Conservation (phyloP, 2,329 filamentous ascomycete species). For the Chaetomium sp. region DNA sequence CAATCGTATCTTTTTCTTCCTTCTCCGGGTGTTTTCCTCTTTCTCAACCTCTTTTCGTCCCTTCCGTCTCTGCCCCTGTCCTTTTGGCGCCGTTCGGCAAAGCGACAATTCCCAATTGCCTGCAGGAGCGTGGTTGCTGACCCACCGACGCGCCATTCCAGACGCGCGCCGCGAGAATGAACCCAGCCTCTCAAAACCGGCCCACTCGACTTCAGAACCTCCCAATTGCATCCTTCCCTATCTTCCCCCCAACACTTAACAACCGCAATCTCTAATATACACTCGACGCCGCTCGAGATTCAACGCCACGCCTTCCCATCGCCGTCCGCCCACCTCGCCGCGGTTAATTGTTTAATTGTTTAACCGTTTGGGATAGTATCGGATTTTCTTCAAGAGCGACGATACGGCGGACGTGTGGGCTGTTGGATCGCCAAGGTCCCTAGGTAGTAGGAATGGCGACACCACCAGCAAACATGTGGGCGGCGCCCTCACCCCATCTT, state of each 20-base stretch:
- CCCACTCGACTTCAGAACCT: slow-evolving; percentile 19
- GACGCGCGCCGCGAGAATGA: slow-evolving; percentile 34
- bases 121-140: slow-evolving; percentile 29
- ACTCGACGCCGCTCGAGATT: neutral
- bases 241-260: slow-evolving; percentile 8
- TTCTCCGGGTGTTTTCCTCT: neutral
- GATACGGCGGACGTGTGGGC: slow-evolving; percentile 22
- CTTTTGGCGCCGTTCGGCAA: neutral
- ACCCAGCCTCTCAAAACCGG: slow-evolving; percentile 35
- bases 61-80: neutral
- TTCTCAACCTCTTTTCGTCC: neutral
- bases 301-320: neutral
- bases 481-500: slow-evolving; percentile 30
- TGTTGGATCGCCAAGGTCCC: slow-evolving; percentile 1
- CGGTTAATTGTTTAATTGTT: slow-evolving; percentile 18
- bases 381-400: slow-evolving; percentile 26
- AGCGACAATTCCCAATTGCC: slow-evolving; percentile 7
- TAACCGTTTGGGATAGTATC: slow-evolving; percentile 4
- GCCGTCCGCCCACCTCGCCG: slow-evolving; percentile 14
- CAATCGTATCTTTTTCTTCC: neutral
- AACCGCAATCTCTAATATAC: slow-evolving; percentile 7
- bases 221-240: slow-evolving; percentile 17
- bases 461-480: slow-evolving; percentile 29
- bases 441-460: slow-evolving; percentile 29
- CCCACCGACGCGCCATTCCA: slow-evolving; percentile 35